These are phyloP conservation scores for Coemansia javaensis DNA, from an alignment of 192 early-diverging fungal species.

Conservation along the genomic window DNA sequence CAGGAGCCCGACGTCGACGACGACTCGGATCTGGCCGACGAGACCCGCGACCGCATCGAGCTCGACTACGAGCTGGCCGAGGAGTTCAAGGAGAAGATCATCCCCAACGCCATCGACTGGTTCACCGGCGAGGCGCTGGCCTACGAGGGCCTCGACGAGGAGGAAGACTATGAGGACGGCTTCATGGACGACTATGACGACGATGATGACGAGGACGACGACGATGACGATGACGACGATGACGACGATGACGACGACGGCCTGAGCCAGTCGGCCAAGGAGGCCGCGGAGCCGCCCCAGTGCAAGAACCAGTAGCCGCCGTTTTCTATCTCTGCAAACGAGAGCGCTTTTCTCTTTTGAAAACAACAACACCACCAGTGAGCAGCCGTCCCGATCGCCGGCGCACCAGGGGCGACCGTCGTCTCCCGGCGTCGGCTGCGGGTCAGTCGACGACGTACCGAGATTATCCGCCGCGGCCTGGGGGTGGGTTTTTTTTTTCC, in stretches of 20 bases:
- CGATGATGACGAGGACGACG: constrained; percentile 43
- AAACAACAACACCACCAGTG: too few species aligned
- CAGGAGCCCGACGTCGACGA: constrained; percentile 72
- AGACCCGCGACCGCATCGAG: constrained; percentile 84
- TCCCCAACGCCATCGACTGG: constrained; percentile 95
- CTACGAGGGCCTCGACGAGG: constrained; percentile 53
- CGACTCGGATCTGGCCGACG: constrained; percentile 67
- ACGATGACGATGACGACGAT: constrained; percentile 38
- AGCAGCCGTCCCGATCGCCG: too few species aligned
- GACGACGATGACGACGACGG: constrained; percentile 40
- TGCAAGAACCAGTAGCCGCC: constrained; percentile 49
- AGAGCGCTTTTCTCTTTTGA: too few species aligned
- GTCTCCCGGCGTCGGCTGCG: too few species aligned
- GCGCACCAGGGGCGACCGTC: too few species aligned
- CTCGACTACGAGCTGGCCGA: constrained; percentile 95
- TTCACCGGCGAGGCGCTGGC: constrained; percentile 96
- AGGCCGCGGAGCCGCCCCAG: constrained; percentile 47
- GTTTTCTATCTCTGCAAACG: too few species aligned
- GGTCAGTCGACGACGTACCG: too few species aligned
- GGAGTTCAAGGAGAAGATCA: constrained; percentile 96
- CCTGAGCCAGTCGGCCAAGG: constrained; percentile 45
- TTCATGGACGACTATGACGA: constrained; percentile 38
- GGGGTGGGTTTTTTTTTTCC: too few species aligned
- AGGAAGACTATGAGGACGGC: constrained; percentile 39
- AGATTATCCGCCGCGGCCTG: too few species aligned